These are phyloP conservation scores for Boletus bicolor DNA, from an alignment of 768 basidiomycete species.

Conservation along the genomic window DNA sequence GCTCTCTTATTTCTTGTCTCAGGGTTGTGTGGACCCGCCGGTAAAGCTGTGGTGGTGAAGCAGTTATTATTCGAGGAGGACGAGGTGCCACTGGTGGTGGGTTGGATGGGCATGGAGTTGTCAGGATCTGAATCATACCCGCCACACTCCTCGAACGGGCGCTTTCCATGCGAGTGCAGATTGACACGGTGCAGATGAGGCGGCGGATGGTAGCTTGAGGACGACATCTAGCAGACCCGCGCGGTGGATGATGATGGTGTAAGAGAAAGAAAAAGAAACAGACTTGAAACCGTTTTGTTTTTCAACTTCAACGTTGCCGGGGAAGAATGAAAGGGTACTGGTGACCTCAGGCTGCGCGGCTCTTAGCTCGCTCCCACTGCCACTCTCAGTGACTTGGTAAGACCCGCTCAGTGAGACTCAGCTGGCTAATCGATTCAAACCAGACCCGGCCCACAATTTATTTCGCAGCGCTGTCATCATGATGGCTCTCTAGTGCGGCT, in stretches of 20 bases:
- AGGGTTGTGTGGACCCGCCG: conserved; percentile 31
- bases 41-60: conserved; percentile 5
- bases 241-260: conserved; percentile 22
- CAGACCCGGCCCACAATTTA: neutral
- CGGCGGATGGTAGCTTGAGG: conserved; percentile 22
- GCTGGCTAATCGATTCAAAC: neutral
- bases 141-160: conserved; percentile 33
- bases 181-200: conserved; percentile 25
- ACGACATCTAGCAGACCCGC: conserved; percentile 21
- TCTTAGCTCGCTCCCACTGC: conserved; percentile 11
- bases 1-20: conserved; percentile 58
- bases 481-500: neutral
- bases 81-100: conserved; percentile 28
- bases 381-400: conserved; percentile 2
- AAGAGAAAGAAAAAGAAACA: conserved; percentile 1
- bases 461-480: neutral
- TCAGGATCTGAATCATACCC: conserved; percentile 33
- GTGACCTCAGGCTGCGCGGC: conserved; percentile 6
- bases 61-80: conserved; percentile 8
- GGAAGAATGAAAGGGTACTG: neutral
- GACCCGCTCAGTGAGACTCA: neutral
- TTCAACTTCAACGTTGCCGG: conserved; percentile 2
- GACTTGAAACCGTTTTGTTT: conserved; percentile 3
- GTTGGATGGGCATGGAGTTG: conserved; percentile 25
- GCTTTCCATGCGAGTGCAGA: conserved; percentile 29